Percentiles rank a stretch among this genome's conserved stretches.
Conservation (phyloP, 345 rosid species). For the Boechera divaricarpa region DNA sequence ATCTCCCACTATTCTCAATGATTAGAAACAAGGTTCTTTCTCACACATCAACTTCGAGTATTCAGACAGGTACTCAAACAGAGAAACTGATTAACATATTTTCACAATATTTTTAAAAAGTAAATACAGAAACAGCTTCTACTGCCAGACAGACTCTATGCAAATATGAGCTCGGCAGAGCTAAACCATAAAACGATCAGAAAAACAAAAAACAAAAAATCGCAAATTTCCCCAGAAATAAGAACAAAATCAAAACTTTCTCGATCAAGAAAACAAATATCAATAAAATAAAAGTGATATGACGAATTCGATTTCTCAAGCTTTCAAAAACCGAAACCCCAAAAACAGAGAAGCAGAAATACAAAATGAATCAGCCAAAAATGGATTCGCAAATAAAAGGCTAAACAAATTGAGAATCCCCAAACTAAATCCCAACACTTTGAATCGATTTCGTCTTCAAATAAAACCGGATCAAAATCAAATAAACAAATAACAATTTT, state of each 20-base stretch:
- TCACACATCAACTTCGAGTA: neutral
- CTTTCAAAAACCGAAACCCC: too few species aligned
- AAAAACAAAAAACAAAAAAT: neutral
- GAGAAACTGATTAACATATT: neutral
- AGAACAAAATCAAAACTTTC: conserved; percentile 28
- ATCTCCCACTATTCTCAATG: neutral
- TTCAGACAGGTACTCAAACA: neutral
- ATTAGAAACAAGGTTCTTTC: conserved; percentile 8
- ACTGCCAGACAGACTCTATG: conserved; percentile 8
- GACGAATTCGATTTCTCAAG: too few species aligned
- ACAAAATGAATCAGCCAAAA: conserved; percentile 2
- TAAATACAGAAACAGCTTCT: neutral
- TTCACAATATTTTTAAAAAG: conserved; percentile 8
- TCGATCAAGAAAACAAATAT: neutral
- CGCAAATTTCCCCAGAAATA: neutral
- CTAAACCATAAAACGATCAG: neutral
- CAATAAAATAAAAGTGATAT: too few species aligned
- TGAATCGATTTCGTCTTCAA: conserved; percentile 26
- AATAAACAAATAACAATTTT: neutral
- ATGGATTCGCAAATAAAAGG: conserved; percentile 11
- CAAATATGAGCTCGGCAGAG: neutral
- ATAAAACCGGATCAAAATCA: conserved; percentile 43
- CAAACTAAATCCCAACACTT: conserved; percentile 2
- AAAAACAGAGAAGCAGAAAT: conserved; percentile 26
- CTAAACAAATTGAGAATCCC: neutral